These are phyloP conservation scores for Prunus mira DNA, from an alignment of 306 rosid species.

Conservation along the genomic window DNA sequence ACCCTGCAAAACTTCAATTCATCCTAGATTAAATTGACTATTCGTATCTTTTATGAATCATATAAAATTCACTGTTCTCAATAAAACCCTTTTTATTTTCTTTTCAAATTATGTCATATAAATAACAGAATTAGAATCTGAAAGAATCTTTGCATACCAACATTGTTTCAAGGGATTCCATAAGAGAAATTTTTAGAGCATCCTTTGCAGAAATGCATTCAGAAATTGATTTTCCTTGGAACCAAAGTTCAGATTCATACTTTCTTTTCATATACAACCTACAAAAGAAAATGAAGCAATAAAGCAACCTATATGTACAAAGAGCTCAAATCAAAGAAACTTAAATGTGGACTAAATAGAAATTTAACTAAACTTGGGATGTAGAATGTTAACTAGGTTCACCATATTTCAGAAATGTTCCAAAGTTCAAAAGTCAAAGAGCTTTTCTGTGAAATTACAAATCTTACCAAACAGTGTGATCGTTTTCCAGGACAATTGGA, in stretches of 20 bases:
- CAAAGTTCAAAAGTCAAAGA: background rate
- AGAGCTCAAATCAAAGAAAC: background rate
- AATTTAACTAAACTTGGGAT: background rate
- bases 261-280: constrained; percentile 61
- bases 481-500: constrained; percentile 48
- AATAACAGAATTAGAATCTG: background rate
- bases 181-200: constrained; percentile 56
- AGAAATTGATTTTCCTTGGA: constrained; percentile 37
- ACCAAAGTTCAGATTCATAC: constrained; percentile 63
- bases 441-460: background rate
- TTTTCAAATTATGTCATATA: background rate
- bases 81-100: no score
- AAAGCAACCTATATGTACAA: background rate
- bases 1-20: constrained; percentile 57
- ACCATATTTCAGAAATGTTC: background rate
- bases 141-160: constrained; percentile 43
- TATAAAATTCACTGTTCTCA: background rate
- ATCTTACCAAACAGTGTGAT: constrained; percentile 44
- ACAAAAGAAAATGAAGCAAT: constrained; percentile 5
- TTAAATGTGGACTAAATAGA: constrained; percentile 2
- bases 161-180: constrained; percentile 55
- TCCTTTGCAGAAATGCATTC: constrained; percentile 65
- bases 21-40: constrained; percentile 11
- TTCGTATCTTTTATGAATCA: background rate
- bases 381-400: background rate